These are phyloP conservation scores for Groenewaldozyma auringiensis DNA, from an alignment of 1,139 yeast species.

Conservation along the genomic window DNA sequence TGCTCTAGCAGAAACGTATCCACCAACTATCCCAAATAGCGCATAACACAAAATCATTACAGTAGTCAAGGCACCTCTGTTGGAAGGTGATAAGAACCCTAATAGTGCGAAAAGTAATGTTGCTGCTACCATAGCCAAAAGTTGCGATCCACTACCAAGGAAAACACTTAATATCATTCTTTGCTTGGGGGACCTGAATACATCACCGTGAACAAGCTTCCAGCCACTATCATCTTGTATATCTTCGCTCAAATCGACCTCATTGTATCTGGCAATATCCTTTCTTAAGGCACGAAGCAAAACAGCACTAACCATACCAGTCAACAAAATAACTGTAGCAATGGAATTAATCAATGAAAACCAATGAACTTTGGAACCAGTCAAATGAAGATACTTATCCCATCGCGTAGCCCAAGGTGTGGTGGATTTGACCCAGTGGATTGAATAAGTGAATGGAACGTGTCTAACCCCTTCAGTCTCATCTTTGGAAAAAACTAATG, in stretches of 20 bases:
- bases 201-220: conserved; percentile 95
- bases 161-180: conserved; percentile 68
- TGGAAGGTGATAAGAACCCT: conserved; percentile 88
- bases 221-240: conserved; percentile 93
- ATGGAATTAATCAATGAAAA: conserved; percentile 82
- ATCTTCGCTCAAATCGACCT: conserved; percentile 72
- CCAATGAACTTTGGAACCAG: conserved; percentile 94
- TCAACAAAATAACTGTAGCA: conserved; percentile 66
- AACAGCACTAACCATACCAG: conserved; percentile 73
- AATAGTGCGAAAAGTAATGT: conserved; percentile 77
- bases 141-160: conserved; percentile 84
- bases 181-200: conserved; percentile 75
- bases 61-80: conserved; percentile 88
- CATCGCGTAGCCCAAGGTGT: conserved; percentile 98
- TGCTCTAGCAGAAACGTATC: conserved; percentile 76
- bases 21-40: conserved; percentile 69
- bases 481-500: conserved; percentile 32
- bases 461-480: conserved; percentile 34
- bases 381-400: conserved; percentile 91
- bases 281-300: conserved; percentile 71
- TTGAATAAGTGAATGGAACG: conserved; percentile 56
- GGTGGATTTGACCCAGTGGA: conserved; percentile 54
- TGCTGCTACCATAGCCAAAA: conserved; percentile 65
- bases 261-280: conserved; percentile 85
- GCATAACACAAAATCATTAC: conserved; percentile 81